These are phyloP conservation scores for Xanthoceras sorbifolium DNA, from an alignment of 345 rosid species.

Conservation along the genomic window DNA sequence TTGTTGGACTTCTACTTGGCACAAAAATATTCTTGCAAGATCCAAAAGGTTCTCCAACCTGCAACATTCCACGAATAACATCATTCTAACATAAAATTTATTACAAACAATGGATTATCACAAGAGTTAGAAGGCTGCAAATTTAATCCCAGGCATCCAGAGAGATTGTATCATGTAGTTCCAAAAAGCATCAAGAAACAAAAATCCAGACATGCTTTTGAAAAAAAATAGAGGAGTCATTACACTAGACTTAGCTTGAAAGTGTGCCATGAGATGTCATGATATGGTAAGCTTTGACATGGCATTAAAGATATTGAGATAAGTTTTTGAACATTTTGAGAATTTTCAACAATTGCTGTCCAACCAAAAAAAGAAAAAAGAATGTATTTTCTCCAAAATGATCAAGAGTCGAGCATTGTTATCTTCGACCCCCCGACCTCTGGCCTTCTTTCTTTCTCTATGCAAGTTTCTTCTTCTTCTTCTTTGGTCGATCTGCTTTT, in stretches of 20 bases:
- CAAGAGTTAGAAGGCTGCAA: background rate
- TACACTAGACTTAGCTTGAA: background rate
- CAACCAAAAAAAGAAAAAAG: background rate
- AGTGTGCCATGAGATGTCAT: too few relatives aligned
- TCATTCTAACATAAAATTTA: conserved; percentile 12
- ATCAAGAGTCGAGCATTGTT: background rate
- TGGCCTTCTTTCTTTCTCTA: too few relatives aligned
- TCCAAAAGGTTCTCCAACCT: conserved; percentile 88
- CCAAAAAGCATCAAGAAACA: background rate
- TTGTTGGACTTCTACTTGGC: conserved; percentile 53
- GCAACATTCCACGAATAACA: conserved; percentile 29
- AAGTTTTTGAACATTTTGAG: background rate
- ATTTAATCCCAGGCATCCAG: background rate
- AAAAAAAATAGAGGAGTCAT: background rate
- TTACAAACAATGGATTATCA: background rate
- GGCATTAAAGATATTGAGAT: background rate
- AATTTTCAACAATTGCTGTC: background rate
- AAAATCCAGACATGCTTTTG: background rate
- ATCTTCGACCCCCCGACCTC: too few relatives aligned
- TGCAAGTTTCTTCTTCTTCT: too few relatives aligned
- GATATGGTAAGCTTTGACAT: too few relatives aligned
- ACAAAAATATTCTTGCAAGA: conserved; percentile 70
- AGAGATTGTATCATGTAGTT: background rate
- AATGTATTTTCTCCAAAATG: background rate
- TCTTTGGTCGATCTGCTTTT: too few relatives aligned